These are phyloP conservation scores for Clitopilus hobsonii DNA, from an alignment of 768 basidiomycete species.

Conservation along the genomic window DNA sequence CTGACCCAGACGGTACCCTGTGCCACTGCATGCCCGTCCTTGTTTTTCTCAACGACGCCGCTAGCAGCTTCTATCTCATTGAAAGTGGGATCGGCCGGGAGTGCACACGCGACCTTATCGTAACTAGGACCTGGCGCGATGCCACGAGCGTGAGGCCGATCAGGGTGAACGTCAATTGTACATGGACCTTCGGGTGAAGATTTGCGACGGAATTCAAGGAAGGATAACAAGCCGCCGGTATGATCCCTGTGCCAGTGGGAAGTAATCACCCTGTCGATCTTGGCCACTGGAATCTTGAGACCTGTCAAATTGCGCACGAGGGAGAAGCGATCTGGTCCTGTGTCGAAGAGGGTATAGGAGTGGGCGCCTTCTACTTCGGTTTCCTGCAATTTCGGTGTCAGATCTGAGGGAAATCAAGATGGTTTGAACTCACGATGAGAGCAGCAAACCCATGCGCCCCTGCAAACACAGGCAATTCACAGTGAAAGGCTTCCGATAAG, in stretches of 20 bases:
- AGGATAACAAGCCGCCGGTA: constrained; percentile 68
- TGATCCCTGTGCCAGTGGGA: constrained; percentile 82
- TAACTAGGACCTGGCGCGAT: constrained; percentile 62
- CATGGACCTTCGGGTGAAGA: constrained; percentile 23
- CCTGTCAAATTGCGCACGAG: constrained; percentile 69
- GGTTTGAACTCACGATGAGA: constrained; percentile 54
- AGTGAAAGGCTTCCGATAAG: neutral
- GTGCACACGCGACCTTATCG: constrained; percentile 50
- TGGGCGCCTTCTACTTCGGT: constrained; percentile 43
- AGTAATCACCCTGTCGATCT: constrained; percentile 60
- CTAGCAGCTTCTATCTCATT: constrained; percentile 53
- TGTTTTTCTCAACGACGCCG: constrained; percentile 51
- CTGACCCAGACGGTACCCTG: constrained; percentile 68
- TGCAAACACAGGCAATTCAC: constrained; percentile 14
- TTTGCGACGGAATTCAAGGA: constrained; percentile 41
- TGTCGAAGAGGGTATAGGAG: constrained; percentile 73
- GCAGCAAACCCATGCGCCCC: constrained; percentile 86
- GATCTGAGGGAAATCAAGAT: too few relatives aligned
- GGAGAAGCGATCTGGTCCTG: constrained; percentile 73
- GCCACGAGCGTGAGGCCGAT: constrained; percentile 68
- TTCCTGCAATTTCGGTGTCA: constrained; percentile 40
- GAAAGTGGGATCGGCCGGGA: constrained; percentile 72
- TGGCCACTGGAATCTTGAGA: constrained; percentile 48
- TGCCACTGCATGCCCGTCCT: constrained; percentile 62
- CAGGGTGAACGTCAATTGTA: constrained; percentile 72